These are phyloP conservation scores for Talaromyces sp. DNA, from an alignment of 2,329 filamentous ascomycete genomes.

Conservation along the genomic window DNA sequence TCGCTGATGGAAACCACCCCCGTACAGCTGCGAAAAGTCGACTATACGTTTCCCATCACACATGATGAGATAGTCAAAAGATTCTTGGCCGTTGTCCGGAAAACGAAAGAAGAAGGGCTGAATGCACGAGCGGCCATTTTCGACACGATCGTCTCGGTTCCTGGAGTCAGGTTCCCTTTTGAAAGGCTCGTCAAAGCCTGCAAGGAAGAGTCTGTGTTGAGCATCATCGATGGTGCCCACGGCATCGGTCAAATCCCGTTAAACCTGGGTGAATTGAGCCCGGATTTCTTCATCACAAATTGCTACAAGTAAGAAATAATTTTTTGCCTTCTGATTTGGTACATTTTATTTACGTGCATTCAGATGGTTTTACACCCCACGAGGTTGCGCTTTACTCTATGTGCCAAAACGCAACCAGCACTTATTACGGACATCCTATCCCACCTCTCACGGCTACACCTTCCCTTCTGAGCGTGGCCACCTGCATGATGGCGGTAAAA, in stretches of 20 bases:
- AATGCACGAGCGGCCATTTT: conserved; percentile 66
- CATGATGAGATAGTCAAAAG: conserved; percentile 60
- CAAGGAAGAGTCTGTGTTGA: conserved; percentile 61
- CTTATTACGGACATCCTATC: conserved; percentile 67
- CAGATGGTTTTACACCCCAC: conserved; percentile 75
- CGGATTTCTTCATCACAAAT: conserved; percentile 85
- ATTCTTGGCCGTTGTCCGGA: conserved; percentile 57
- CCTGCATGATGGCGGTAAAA: conserved; percentile 46
- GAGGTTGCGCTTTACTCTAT: conserved; percentile 75
- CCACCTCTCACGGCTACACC: conserved; percentile 74
- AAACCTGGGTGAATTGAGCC: conserved; percentile 60
- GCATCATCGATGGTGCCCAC: conserved; percentile 79
- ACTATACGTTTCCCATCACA: conserved; percentile 62
- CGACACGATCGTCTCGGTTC: conserved; percentile 73
- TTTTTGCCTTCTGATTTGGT: background rate
- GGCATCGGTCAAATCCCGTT: conserved; percentile 73
- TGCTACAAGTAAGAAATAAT: conserved; percentile 60
- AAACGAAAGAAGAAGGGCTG: conserved; percentile 52
- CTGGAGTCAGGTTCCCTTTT: conserved; percentile 76
- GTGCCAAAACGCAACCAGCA: conserved; percentile 71
- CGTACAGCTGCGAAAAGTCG: conserved; percentile 49
- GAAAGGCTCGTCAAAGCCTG: conserved; percentile 62
- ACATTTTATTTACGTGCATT: background rate
- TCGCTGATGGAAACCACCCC: conserved; percentile 66
- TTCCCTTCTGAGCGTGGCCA: conserved; percentile 41